Percentiles rank a stretch among this genome's conserved stretches.
Evolutionary conservation across 352 stramenopile species (phyloP).

Genomic region (Hyaloperonospora arabidopsidis): DNA sequence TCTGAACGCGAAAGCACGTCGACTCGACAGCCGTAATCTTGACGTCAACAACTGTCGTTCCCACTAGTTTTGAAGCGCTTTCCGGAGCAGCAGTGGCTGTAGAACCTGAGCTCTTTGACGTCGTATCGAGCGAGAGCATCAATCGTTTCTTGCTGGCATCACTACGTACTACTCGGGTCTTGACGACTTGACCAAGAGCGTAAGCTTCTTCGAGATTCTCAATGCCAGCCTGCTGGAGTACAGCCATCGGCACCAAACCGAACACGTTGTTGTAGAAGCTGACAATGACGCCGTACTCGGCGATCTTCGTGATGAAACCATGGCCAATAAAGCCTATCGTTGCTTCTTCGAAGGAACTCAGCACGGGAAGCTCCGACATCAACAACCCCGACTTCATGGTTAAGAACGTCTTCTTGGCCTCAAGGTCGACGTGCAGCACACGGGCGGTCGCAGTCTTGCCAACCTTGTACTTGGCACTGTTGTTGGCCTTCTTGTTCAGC

Average conservation of each 20-base stretch:
- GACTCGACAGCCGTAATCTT: conserved; percentile 64
- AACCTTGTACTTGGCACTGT: conserved; percentile 68
- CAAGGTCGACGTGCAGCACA: conserved; percentile 78
- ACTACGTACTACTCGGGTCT: conserved; percentile 67
- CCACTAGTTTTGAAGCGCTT: conserved; percentile 33
- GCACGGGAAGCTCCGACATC: conserved; percentile 60
- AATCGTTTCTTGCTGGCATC: conserved; percentile 74
- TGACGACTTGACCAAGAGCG: conserved; percentile 80
- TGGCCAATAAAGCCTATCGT: conserved; percentile 64
- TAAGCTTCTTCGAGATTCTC: conserved; percentile 81
- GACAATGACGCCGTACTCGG: conserved; percentile 88
- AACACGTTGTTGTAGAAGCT: conserved; percentile 96
- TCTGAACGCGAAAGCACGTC: conserved; percentile 69
- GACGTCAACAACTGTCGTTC: conserved; percentile 46
- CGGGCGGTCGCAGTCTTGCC: conserved; percentile 72
- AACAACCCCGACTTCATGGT: conserved; percentile 86
- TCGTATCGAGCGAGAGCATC: conserved; percentile 80
- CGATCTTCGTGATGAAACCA: conserved; percentile 92
- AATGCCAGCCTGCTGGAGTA: conserved; percentile 80
- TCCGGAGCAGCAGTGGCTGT: conserved; percentile 15
- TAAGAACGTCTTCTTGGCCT: conserved; percentile 89
- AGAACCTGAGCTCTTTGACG: conserved; percentile 14
- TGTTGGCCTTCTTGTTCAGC: conserved; percentile 50
- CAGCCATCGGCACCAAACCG: conserved; percentile 82
- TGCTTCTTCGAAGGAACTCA: conserved; percentile 71